phyloP scores from a whole-genome alignment of 2,329 filamentous ascomycete genomes.

The Fusarium euwallaceae region DNA sequence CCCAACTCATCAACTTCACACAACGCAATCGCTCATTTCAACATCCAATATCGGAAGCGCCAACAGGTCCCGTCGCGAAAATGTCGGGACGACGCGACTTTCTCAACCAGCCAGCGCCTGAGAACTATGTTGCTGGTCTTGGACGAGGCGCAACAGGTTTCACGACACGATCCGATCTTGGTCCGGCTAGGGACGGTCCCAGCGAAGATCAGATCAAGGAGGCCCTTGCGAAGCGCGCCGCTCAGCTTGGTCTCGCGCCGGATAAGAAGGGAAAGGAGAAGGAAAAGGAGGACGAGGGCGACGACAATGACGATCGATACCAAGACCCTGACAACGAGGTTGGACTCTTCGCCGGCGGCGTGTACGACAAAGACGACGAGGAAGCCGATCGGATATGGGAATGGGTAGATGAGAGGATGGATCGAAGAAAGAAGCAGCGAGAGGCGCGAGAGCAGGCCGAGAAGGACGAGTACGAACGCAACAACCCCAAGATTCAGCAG shows the following conservation, averaged over 20 bases:
- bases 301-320: slow-evolving; percentile 84
- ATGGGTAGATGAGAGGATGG: slow-evolving; percentile 97
- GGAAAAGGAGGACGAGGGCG: slow-evolving; percentile 79
- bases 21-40: slow-evolving; percentile 5
- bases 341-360: slow-evolving; percentile 92
- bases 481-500: slow-evolving; percentile 98
- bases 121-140: slow-evolving; percentile 94
- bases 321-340: slow-evolving; percentile 98
- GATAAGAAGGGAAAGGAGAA: slow-evolving; percentile 78
- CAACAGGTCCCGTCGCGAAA: slow-evolving; percentile 38
- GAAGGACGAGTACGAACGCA: slow-evolving; percentile 93
- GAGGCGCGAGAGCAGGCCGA: slow-evolving; percentile 95
- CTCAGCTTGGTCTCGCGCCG: slow-evolving; percentile 79
- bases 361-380: slow-evolving; percentile 97
- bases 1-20: neutral
- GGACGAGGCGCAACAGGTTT: slow-evolving; percentile 98
- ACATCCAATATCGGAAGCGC: slow-evolving; percentile 25
- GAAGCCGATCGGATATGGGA: slow-evolving; percentile 97
- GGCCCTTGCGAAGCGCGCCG: slow-evolving; percentile 92
- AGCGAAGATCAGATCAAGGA: slow-evolving; percentile 99
- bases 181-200: slow-evolving; percentile 93
- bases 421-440: slow-evolving; percentile 88
- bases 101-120: slow-evolving; percentile 84
- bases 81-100: slow-evolving; percentile 83
- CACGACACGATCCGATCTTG: slow-evolving; percentile 95